Percentiles rank a stretch among this genome's conserved stretches.
Conservation (phyloP, 371 early-diverging fungal species). For the Zychaea mexicana region DNA sequence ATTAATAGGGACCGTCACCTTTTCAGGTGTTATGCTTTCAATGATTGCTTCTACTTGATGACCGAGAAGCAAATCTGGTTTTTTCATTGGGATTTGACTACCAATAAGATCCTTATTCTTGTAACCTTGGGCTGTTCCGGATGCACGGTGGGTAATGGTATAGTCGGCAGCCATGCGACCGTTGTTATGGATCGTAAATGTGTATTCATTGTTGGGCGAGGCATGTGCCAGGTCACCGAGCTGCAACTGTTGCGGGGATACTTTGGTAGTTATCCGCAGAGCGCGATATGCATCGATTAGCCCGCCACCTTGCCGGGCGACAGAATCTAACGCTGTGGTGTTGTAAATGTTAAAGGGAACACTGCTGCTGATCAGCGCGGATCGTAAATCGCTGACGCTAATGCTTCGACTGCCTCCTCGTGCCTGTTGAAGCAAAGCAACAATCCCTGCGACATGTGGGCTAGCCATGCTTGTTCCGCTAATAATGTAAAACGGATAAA, state of each 20-base stretch:
- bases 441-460: conserved; percentile 72
- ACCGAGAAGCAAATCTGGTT: conserved; percentile 20
- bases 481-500: too few species aligned
- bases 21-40: conserved; percentile 13
- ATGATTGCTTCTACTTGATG: conserved; percentile 29
- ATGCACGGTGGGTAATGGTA: conserved; percentile 43
- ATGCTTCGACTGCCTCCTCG: conserved; percentile 31
- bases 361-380: conserved; percentile 56
- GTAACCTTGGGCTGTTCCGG: conserved; percentile 51
- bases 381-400: conserved; percentile 23
- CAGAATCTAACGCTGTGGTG: conserved; percentile 40
- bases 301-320: conserved; percentile 75
- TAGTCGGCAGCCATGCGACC: conserved; percentile 57
- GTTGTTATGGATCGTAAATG: conserved; percentile 60
- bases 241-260: conserved; percentile 65
- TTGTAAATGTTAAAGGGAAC: conserved; percentile 36
- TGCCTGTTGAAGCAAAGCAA: conserved; percentile 56
- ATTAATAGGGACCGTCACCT: conserved; percentile 25
- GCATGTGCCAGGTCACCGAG: conserved; percentile 62
- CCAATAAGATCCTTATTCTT: conserved; percentile 2
- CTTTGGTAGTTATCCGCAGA: conserved; percentile 46
- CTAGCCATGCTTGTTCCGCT: conserved; percentile 76
- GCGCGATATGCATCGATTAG: conserved; percentile 69
- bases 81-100: conserved; percentile 18
- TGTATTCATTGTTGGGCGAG: conserved; percentile 44